These are phyloP conservation scores for Primulina tabacum DNA, from an alignment of 257 asterid species.

Conservation along the genomic window DNA sequence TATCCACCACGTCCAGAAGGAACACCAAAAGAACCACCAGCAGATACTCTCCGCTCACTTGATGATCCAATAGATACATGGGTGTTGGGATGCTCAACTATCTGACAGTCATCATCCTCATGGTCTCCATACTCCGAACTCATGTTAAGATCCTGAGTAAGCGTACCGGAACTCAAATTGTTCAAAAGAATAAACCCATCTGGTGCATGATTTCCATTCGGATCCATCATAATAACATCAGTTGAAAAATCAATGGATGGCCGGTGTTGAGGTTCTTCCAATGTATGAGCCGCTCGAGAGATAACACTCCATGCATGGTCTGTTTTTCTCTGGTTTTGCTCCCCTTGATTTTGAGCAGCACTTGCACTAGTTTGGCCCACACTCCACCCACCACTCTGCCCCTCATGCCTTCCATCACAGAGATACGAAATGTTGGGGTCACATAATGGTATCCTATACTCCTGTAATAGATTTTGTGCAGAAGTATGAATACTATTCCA, in stretches of 20 bases:
- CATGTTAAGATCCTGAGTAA: conserved; percentile 49
- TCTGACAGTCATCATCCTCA: conserved; percentile 56
- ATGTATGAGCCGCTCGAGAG: conserved; percentile 32
- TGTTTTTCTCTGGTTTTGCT: conserved; percentile 40
- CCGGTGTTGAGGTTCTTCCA: conserved; percentile 34
- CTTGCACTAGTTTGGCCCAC: conserved; percentile 73
- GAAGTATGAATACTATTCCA: conserved; percentile 63
- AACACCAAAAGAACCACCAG: conserved; percentile 35
- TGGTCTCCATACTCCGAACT: conserved; percentile 31
- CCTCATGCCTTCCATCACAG: conserved; percentile 41
- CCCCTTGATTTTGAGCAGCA: conserved; percentile 34
- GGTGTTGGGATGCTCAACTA: conserved; percentile 45
- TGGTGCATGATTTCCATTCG: conserved; percentile 32
- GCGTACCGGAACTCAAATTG: conserved; percentile 33
- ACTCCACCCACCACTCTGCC: conserved; percentile 50
- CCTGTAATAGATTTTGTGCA: conserved; percentile 45
- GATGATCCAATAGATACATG: conserved; percentile 39
- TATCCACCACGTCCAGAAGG: conserved; percentile 41
- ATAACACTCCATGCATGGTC: conserved; percentile 44
- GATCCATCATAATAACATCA: conserved; percentile 35
- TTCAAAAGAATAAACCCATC: conserved; percentile 32
- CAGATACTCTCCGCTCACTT: conserved; percentile 35
- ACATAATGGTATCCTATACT: conserved; percentile 42
- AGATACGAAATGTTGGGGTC: conserved; percentile 37
- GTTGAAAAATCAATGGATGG: conserved; percentile 38